These are phyloP conservation scores for Paecilomyces dactylethromorphus DNA, from an alignment of 2,329 filamentous ascomycete genomes.

Conservation along the genomic window DNA sequence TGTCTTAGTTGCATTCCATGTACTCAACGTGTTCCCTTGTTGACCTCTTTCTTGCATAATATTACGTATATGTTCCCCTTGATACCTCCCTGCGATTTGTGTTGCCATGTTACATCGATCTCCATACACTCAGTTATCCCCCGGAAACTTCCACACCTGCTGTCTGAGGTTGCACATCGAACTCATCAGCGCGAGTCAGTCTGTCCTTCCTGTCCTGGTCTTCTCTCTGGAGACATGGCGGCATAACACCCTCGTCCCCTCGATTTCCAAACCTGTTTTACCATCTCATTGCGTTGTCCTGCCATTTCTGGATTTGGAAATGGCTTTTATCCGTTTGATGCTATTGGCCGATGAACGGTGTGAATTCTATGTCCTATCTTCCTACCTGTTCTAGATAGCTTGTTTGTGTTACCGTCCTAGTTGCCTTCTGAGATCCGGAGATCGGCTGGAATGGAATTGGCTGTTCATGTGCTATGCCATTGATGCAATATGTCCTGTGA, in stretches of 20 bases:
- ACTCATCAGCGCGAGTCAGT: neutral
- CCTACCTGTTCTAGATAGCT: neutral
- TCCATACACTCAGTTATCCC: neutral
- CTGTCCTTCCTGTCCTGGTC: neutral
- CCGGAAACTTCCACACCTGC: neutral
- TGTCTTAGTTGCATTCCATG: slow-evolving; percentile 10
- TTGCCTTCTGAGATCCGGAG: neutral
- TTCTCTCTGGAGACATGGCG: neutral
- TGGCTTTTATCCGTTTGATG: neutral
- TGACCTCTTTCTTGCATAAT: slow-evolving; percentile 3
- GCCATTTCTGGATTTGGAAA: neutral
- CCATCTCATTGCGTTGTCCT: neutral
- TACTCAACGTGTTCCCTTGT: slow-evolving; percentile 8
- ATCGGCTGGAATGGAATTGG: neutral
- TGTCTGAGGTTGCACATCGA: neutral
- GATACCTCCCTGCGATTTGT: slow-evolving; percentile 3
- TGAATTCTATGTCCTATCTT: neutral
- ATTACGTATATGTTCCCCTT: slow-evolving; percentile 6
- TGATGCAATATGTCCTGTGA: neutral
- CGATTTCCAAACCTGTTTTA: neutral
- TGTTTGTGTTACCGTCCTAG: neutral
- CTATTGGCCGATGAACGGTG: neutral
- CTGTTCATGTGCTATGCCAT: neutral
- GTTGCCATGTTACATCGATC: neutral
- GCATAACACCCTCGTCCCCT: neutral